Base-by-base conservation (phyloP, 768 basidiomycete genomes). In the Phylloporus sp. region DNA sequence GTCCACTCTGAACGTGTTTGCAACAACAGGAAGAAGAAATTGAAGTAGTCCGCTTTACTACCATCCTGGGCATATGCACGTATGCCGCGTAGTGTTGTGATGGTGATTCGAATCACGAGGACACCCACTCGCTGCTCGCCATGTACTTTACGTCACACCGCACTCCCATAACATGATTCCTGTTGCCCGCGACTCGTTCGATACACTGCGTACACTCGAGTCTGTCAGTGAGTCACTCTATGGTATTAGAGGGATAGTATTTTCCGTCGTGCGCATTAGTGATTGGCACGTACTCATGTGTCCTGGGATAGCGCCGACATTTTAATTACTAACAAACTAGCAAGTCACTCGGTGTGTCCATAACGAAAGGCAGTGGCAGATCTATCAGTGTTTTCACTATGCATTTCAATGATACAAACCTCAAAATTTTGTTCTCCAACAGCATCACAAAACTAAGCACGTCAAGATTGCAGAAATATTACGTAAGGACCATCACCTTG, bases 21-120 rank as follows among this genome's bases (percentile, higher is more conserved):
- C 12, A 10, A 47, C 5, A 18, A 42, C 65, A 89, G 87, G 54
- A 95, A 95, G 86, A 95, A 95, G 84, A 95, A 95, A 80, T 79
- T 93, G 74, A 94, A 92, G 84, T 89, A 88, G 81, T 81, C 57
- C 31, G 29, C 31, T 5, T 16, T 23, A 7, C 20, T 8, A 8
- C 6, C 22, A 5, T 16, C 6, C 27, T 18, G 6, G 41, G 6
- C 43, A 18, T 32, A 7, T 32, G 22, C 8, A 12, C 12, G 22
- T 18, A 22, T 45, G 29, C 7, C 31, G 13, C 2, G 31, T 23
- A 15, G 44, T 7, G 18, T 44, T 18, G 45, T 54, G 26, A 36
- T 31, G 4, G 41, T n/a, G 41, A 27, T 13, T 16, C 16, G 41
- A 27, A 4, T 13, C 23, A 41, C n/a, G 26, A n/a, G 24, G 41